Conservation (phyloP, 495 filamentous ascomycete genomes). For the Talaromyces adpressus region DNA sequence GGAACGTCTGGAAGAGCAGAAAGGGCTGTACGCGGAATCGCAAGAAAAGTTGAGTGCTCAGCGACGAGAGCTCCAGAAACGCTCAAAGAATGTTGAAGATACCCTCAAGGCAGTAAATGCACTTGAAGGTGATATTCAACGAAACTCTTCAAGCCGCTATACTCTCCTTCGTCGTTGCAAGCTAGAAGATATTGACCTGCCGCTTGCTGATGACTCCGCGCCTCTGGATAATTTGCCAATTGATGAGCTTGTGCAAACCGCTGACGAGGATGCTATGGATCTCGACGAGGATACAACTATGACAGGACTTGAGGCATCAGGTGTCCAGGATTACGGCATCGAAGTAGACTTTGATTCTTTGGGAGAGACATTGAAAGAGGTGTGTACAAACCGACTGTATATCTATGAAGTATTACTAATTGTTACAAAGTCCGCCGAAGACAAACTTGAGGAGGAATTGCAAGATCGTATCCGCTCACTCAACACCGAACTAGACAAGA, state of each 20-base stretch:
- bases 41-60: slow-evolving; percentile 72
- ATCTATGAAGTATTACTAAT: slow-evolving; percentile 17
- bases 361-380: slow-evolving; percentile 76
- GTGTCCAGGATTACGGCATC: slow-evolving; percentile 84
- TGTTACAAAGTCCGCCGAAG: slow-evolving; percentile 50
- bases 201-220: slow-evolving; percentile 65
- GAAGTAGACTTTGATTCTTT: slow-evolving; percentile 83
- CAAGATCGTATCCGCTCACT: slow-evolving; percentile 69
- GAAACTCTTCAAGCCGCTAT: slow-evolving; percentile 75
- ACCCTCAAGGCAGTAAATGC: slow-evolving; percentile 67
- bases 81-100: slow-evolving; percentile 73
- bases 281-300: slow-evolving; percentile 58
- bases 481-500: slow-evolving; percentile 75
- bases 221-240: slow-evolving; percentile 77
- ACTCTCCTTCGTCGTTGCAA: slow-evolving; percentile 81
- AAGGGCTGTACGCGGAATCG: slow-evolving; percentile 56
- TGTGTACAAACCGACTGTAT: slow-evolving; percentile 27
- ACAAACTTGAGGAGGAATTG: slow-evolving; percentile 69
- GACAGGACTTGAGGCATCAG: slow-evolving; percentile 29
- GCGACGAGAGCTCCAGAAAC: slow-evolving; percentile 78
- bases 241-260: slow-evolving; percentile 67
- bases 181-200: slow-evolving; percentile 85
- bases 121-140: slow-evolving; percentile 76
- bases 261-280: slow-evolving; percentile 76
- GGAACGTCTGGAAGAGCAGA: slow-evolving; percentile 61